These are phyloP conservation scores for Pseudofabraea citricarpa DNA, from an alignment of 2,329 filamentous ascomycete genomes.

Conservation along the genomic window DNA sequence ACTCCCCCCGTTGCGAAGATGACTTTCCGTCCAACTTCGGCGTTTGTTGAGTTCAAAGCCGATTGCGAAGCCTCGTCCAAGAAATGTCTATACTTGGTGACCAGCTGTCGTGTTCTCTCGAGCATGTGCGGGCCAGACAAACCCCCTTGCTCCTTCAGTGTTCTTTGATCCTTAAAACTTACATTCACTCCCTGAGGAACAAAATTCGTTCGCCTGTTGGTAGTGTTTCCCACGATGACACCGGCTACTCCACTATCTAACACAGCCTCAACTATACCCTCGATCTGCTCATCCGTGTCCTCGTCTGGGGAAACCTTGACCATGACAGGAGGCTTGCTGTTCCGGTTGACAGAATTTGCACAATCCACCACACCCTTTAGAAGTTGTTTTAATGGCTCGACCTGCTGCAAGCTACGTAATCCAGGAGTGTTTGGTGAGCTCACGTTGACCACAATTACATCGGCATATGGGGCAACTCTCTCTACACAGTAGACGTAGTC, in stretches of 20 bases:
- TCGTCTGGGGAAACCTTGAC: conserved; percentile 98
- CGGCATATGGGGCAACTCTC: conserved; percentile 78
- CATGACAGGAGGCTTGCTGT: conserved; percentile 78
- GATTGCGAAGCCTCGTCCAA: conserved; percentile 42
- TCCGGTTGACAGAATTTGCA: conserved; percentile 63
- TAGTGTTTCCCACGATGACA: conserved; percentile 96
- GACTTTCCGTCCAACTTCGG: conserved; percentile 61
- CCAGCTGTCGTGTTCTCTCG: conserved; percentile 70
- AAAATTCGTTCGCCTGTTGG: conserved; percentile 71
- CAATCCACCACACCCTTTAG: conserved; percentile 78
- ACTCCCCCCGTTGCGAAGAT: conserved; percentile 95
- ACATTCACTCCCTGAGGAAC: conserved; percentile 64
- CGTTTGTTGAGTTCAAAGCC: conserved; percentile 1
- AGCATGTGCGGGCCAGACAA: conserved; percentile 92
- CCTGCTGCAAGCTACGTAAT: conserved; percentile 78
- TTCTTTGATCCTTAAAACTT: conserved; percentile 58
- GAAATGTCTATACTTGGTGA: conserved; percentile 70
- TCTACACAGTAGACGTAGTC: conserved; percentile 89
- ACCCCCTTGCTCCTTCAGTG: conserved; percentile 74
- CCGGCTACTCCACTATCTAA: conserved; percentile 84
- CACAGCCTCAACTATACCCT: conserved; percentile 83
- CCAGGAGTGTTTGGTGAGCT: conserved; percentile 95
- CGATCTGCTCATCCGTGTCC: conserved; percentile 76
- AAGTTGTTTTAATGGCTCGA: conserved; percentile 76
- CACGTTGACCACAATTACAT: conserved; percentile 97